A percentile compares a stretch with the other conserved stretches of the same genome.
Conservation (phyloP, 805 yeast species). For the Pichia occidentalis region DNA sequence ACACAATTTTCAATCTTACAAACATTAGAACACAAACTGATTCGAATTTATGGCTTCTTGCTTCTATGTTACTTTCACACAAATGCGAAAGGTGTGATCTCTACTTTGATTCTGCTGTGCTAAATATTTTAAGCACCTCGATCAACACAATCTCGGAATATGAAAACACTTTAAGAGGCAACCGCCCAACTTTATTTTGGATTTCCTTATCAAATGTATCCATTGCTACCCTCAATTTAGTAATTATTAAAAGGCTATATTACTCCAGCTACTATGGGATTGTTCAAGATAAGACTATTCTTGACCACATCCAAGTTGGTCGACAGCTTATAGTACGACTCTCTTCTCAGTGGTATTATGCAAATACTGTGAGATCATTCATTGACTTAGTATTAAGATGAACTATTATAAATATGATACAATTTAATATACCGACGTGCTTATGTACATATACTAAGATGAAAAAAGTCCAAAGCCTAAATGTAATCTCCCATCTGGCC, state of each 20-base stretch:
- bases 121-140: neutral
- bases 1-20: neutral
- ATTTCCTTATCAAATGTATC: slow-evolving; percentile 3
- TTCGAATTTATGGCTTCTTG: slow-evolving; percentile 10
- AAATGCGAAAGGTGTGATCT: slow-evolving; percentile 11
- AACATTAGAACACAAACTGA: neutral
- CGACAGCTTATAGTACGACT: neutral
- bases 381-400: slow-evolving; percentile 4
- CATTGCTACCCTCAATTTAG: neutral
- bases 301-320: neutral
- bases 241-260: neutral
- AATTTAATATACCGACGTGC: too few relatives aligned
- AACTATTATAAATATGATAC: too few relatives aligned
- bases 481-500: slow-evolving; percentile 4
- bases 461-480: neutral
- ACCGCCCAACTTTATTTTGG: neutral
- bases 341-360: slow-evolving; percentile 5
- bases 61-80: slow-evolving; percentile 15
- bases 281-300: neutral
- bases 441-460: too few relatives aligned
- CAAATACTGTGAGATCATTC: slow-evolving; percentile 1
- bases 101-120: neutral
- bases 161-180: neutral
- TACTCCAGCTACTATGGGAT: neutral
- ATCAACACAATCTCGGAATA: neutral